Evolutionary conservation across 306 rosid genomes (phyloP), one percentile per base, ranked within the genome.

Genomic region (Adenanthera pavonina): DNA sequence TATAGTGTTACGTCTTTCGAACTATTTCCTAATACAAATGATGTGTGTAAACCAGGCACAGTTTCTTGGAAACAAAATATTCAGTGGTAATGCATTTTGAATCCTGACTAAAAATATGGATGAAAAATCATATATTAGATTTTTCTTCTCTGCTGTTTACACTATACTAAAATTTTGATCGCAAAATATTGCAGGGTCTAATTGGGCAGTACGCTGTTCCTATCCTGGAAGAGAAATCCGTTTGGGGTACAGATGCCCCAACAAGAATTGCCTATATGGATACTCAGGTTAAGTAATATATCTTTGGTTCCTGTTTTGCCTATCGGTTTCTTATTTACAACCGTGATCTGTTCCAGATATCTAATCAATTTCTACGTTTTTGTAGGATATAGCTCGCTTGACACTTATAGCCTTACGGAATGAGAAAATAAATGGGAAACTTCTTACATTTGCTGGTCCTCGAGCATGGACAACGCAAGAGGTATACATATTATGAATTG

Each of bases 381-480:
- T 60, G 66, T 85, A 94, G 98, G 99, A 95, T 84, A 86, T 95
- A 78, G 95, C 98, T 78, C 97, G 97, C 60, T 88, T 95, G 89
- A 95, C 98, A 81, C 88, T 95, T 81, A 80, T 92, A 64, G 94
- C 90, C 56, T 59, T 92, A 64, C 86, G 97, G 57, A 95, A 92
- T 85, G 99, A 92, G 54, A 90, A 83, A 38, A 69, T 93, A 6
- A 95, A 87, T 77, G 95, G 96, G 78, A 90, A 89, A 84, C 94
- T 95, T 85, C 94, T 93, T 64, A 89, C 96, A 10, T 93, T 95
- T 87, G 97, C 99, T 30, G 99, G 99, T 46, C 97, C 99, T 47
- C 94, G 98, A 53, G 96, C 99, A 25, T 95, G 99, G 99, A 93
- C 98, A 73, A 93, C 98, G 86, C 98, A 95, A 84, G 99, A 93